A percentile compares a stretch with the other conserved stretches of the same genome.
Evolutionary conservation across 2,329 filamentous ascomycete species (phyloP).

Genomic region (Nemania abortiva): DNA sequence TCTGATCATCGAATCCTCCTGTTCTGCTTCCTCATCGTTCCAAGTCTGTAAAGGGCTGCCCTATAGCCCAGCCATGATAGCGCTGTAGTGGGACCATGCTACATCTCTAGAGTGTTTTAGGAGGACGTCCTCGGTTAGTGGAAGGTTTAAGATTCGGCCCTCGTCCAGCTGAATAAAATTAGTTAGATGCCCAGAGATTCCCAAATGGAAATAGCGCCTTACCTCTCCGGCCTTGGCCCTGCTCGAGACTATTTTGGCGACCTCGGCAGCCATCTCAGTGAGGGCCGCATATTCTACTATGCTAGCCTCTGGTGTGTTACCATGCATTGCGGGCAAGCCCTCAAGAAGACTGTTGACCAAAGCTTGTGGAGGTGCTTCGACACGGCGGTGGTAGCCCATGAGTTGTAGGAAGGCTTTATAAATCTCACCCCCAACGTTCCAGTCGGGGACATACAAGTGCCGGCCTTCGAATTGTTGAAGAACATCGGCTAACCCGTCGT

Average conservation of each 20-base stretch:
- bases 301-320: slow-evolving; percentile 51
- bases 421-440: slow-evolving; percentile 83
- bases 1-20: background rate
- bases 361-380: slow-evolving; percentile 56
- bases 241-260: slow-evolving; percentile 50
- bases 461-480: slow-evolving; percentile 78
- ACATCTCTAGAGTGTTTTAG: slow-evolving; percentile 51
- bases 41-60: background rate
- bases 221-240: slow-evolving; percentile 51
- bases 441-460: slow-evolving; percentile 73
- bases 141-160: slow-evolving; percentile 50
- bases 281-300: slow-evolving; percentile 52
- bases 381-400: slow-evolving; percentile 56
- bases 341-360: slow-evolving; percentile 69
- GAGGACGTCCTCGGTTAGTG: slow-evolving; percentile 52
- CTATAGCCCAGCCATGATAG: slow-evolving; percentile 49
- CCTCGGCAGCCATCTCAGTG: slow-evolving; percentile 53
- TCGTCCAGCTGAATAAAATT: slow-evolving; percentile 48
- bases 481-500: slow-evolving; percentile 74
- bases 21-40: background rate
- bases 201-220: slow-evolving; percentile 32
- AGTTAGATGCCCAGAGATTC: slow-evolving; percentile 30
- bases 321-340: slow-evolving; percentile 68
- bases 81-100: slow-evolving; percentile 51
- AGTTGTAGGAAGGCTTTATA: slow-evolving; percentile 74